Conservation (phyloP, 2,329 filamentous ascomycete species). For the Aspergillus ibericus region DNA sequence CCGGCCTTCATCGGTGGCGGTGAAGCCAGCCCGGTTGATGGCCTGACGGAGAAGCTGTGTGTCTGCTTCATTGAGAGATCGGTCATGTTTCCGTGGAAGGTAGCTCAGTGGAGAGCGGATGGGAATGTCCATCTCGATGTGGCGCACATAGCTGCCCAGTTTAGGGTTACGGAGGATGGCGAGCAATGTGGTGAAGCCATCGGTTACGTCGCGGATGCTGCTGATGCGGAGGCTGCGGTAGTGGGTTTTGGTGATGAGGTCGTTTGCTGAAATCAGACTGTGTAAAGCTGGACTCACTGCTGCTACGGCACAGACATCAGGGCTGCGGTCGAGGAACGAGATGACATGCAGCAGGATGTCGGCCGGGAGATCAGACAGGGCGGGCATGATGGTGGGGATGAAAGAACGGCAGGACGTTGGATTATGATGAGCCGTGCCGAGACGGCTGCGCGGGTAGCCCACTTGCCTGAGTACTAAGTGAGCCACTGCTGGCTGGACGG, state of each 20-base stretch:
- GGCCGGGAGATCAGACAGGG: background rate
- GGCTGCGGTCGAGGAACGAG: background rate
- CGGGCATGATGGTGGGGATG: slow-evolving; percentile 15
- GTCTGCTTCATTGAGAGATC: background rate
- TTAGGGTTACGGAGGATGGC: background rate
- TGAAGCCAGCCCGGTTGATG: background rate
- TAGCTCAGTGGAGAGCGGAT: background rate
- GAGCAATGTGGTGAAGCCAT: background rate
- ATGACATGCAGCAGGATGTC: background rate
- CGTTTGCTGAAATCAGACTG: background rate
- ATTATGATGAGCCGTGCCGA: background rate
- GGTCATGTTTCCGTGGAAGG: background rate
- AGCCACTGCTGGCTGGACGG: too few species aligned
- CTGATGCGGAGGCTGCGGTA: background rate
- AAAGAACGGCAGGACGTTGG: background rate
- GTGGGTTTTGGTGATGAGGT: background rate
- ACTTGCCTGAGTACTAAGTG: too few species aligned
- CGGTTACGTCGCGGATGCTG: background rate
- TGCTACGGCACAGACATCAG: background rate
- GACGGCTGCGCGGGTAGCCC: background rate
- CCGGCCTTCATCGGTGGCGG: background rate
- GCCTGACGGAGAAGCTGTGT: background rate
- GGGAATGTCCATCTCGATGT: background rate
- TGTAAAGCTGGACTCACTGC: background rate
- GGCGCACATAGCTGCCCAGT: background rate